Conservation (phyloP, 495 filamentous ascomycete genomes). For the Trichocladium antarcticum region DNA sequence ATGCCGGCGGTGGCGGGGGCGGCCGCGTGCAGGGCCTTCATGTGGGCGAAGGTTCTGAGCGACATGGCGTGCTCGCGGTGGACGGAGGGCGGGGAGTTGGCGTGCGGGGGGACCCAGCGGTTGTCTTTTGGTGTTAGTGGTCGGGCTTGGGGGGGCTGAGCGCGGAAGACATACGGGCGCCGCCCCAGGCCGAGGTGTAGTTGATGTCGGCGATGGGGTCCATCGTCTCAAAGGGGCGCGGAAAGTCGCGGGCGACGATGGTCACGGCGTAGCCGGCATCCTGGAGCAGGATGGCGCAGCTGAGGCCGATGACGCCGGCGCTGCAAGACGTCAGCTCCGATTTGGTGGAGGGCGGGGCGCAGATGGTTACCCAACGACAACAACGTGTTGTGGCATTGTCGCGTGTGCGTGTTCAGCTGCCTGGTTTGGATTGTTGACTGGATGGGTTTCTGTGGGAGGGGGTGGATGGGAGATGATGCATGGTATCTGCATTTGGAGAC, state of each 20-base stretch:
- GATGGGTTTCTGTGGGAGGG: too few relatives aligned
- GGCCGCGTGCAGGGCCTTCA: conserved; percentile 35
- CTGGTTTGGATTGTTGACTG: too few relatives aligned
- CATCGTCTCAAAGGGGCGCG: conserved; percentile 35
- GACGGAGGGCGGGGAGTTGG: not conserved
- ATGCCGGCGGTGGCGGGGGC: conserved; percentile 39
- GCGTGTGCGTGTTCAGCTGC: too few relatives aligned
- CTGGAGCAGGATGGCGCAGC: conserved; percentile 42
- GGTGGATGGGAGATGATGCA: too few relatives aligned
- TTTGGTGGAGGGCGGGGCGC: not conserved
- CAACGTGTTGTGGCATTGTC: conserved; percentile 6
- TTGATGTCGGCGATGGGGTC: conserved; percentile 39
- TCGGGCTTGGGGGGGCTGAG: not conserved
- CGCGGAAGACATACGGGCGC: conserved; percentile 18
- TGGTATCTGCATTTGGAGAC: too few relatives aligned
- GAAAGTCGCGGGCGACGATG: conserved; percentile 48
- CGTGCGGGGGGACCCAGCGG: conserved; percentile 12
- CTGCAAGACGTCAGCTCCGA: conserved; percentile 24
- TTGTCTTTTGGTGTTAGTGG: conserved; percentile 10
- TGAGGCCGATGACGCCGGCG: conserved; percentile 49
- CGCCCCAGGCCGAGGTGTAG: conserved; percentile 57
- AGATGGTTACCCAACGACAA: conserved; percentile 5
- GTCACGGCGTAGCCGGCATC: conserved; percentile 36
- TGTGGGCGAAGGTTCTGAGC: conserved; percentile 39
- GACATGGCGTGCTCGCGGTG: conserved; percentile 42